These are phyloP conservation scores for Debaryomyces robertsiae DNA, from an alignment of 1,139 yeast species.

Conservation along the genomic window DNA sequence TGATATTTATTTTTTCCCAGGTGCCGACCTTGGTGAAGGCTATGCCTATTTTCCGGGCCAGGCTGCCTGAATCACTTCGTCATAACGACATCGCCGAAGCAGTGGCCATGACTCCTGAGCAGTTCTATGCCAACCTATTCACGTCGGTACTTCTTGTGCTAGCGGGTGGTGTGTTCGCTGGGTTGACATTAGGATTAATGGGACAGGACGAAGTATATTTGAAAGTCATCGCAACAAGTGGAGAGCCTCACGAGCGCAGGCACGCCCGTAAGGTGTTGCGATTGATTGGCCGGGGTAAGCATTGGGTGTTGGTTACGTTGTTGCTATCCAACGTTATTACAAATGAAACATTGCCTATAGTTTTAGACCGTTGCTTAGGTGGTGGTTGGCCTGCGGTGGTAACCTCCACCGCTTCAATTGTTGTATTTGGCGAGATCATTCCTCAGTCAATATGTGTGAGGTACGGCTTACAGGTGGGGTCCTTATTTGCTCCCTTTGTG, in stretches of 20 bases:
- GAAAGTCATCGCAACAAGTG: conserved; percentile 66
- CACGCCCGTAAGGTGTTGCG: conserved; percentile 75
- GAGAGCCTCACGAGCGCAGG: conserved; percentile 60
- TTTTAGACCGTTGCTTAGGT: conserved; percentile 86
- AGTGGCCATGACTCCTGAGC: conserved; percentile 34
- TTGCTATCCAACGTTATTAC: conserved; percentile 88
- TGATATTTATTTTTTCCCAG: conserved; percentile 25
- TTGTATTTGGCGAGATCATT: conserved; percentile 92
- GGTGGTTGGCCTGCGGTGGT: conserved; percentile 99
- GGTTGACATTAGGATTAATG: conserved; percentile 91
- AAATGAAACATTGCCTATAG: conserved; percentile 93
- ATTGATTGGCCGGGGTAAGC: conserved; percentile 82
- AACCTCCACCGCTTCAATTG: conserved; percentile 87
- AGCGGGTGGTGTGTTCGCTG: conserved; percentile 95
- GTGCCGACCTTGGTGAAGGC: conserved; percentile 31
- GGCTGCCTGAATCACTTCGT: conserved; percentile 12
- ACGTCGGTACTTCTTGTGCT: conserved; percentile 72
- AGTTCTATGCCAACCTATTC: conserved; percentile 56
- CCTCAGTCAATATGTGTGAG: conserved; percentile 94
- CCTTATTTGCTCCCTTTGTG: conserved; percentile 89
- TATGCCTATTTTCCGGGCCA: conserved; percentile 23
- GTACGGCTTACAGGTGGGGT: conserved; percentile 89
- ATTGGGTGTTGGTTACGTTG: conserved; percentile 95
- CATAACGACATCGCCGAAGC: conserved; percentile 16
- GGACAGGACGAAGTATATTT: conserved; percentile 95